Evolutionary conservation across 2,329 filamentous ascomycete genomes (phyloP).

Genomic region (Aspergillus carbonarius): DNA sequence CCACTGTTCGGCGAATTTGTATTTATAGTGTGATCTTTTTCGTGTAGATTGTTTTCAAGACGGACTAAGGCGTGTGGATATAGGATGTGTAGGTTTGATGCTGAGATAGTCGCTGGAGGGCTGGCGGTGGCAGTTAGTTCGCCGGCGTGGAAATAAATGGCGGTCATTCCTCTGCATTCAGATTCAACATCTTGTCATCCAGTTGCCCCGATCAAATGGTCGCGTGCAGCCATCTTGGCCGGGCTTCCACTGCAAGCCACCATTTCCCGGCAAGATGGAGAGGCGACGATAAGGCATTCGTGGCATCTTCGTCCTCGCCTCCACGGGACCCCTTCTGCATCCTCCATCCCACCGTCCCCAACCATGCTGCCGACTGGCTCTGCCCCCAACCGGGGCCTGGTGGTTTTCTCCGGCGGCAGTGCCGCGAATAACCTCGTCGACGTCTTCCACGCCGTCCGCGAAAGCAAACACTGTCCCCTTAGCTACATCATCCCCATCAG

Average conservation of each 20-base stretch:
- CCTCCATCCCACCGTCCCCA: background rate
- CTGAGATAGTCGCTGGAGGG: background rate
- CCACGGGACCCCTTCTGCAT: background rate
- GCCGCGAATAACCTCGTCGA: constrained; percentile 94
- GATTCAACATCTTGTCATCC: no score
- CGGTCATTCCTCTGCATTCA: background rate
- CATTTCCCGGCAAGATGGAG: background rate
- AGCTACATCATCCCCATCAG: constrained; percentile 93
- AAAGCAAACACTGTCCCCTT: constrained; percentile 65
- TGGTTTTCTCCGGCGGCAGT: constrained; percentile 87
- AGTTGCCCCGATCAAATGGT: no score
- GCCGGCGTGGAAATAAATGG: background rate
- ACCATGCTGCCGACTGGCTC: constrained; percentile 16
- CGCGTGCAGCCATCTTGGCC: no score
- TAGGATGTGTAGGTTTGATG: no score
- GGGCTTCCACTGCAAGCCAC: background rate
- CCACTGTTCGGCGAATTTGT: no score
- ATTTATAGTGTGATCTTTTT: no score
- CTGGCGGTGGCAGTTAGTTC: background rate
- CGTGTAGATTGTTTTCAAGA: no score
- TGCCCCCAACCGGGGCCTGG: constrained; percentile 57
- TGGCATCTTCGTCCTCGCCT: background rate
- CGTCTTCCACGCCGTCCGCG: constrained; percentile 69
- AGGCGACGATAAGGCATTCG: background rate
- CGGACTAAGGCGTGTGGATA: no score